Percentiles rank a stretch among this genome's conserved stretches.
phyloP scores from a whole-genome alignment of 805 yeast genomes.

The Saturnispora serradocipensis region DNA sequence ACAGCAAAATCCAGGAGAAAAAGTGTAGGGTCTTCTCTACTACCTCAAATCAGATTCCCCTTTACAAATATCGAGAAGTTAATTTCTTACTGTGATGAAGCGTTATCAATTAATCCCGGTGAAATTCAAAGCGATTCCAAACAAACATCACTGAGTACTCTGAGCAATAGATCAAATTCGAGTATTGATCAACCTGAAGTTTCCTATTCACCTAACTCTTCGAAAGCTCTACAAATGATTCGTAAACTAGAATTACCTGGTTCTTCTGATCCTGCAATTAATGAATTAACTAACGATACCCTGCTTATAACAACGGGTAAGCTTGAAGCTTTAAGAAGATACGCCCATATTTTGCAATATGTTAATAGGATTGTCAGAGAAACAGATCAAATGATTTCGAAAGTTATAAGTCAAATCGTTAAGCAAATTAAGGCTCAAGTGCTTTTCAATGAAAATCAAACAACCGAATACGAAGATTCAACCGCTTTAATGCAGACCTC shows the following conservation, averaged over 20 bases:
- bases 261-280: conserved; percentile 57
- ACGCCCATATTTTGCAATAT: conserved; percentile 66
- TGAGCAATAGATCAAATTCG: conserved; percentile 10
- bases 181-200: conserved; percentile 23
- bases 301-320: conserved; percentile 51
- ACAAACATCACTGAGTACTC: background rate
- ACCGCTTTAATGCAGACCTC: background rate
- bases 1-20: conserved; percentile 25
- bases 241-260: conserved; percentile 34
- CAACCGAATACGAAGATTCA: background rate
- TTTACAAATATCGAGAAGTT: conserved; percentile 50
- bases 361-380: conserved; percentile 71
- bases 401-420: conserved; percentile 56
- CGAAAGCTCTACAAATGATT: conserved; percentile 42
- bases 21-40: conserved; percentile 33
- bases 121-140: conserved; percentile 32
- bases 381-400: conserved; percentile 59
- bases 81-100: conserved; percentile 63
- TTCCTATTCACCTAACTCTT: conserved; percentile 51
- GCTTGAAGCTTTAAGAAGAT: conserved; percentile 57
- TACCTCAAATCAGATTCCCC: conserved; percentile 43
- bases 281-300: conserved; percentile 58
- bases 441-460: conserved; percentile 5
- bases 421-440: conserved; percentile 37
- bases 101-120: conserved; percentile 66